Evolutionary conservation across 169 alveolate species (phyloP).

Genomic region (Cryptosporidium xiaoi): DNA sequence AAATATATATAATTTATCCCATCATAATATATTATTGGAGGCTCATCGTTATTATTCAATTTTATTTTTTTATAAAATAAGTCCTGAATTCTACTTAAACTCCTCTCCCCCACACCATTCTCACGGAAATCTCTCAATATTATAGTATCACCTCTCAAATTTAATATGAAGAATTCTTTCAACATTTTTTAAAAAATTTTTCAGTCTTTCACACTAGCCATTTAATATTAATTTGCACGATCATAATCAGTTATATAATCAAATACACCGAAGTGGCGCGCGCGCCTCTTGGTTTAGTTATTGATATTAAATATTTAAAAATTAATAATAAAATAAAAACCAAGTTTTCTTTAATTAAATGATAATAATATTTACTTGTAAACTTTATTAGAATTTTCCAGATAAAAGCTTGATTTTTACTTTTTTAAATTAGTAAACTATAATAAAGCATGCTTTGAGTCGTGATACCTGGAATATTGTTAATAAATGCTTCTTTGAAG

Average conservation of each 20-base stretch:
- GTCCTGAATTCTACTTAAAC: constrained; percentile 82
- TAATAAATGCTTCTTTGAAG: constrained; percentile 16
- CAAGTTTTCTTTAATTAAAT: no score
- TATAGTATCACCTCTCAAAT: constrained; percentile 95
- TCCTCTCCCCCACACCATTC: constrained; percentile 82
- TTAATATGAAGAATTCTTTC: constrained; percentile 90
- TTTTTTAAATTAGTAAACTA: no score
- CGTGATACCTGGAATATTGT: constrained; percentile 27
- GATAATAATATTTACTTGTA: no score
- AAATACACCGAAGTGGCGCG: no score
- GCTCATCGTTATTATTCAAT: constrained; percentile 85
- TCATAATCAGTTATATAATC: no score
- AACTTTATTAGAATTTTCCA: no score
- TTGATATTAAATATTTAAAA: no score
- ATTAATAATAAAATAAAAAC: no score
- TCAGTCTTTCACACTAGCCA: no score
- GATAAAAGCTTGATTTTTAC: no score
- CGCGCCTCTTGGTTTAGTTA: no score
- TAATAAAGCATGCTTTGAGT: constrained; percentile 67
- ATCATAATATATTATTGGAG: constrained; percentile 85
- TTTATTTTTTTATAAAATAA: constrained; percentile 91
- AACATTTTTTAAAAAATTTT: constrained; percentile 79
- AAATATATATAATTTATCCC: constrained; percentile 89
- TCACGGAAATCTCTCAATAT: constrained; percentile 91
- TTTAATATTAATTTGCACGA: no score